Evolutionary conservation across 1,284 basidiomycete species (phyloP), one percentile per base, ranked within the genome.

Genomic region (Cutaneotrichosporon spelunceum): DNA sequence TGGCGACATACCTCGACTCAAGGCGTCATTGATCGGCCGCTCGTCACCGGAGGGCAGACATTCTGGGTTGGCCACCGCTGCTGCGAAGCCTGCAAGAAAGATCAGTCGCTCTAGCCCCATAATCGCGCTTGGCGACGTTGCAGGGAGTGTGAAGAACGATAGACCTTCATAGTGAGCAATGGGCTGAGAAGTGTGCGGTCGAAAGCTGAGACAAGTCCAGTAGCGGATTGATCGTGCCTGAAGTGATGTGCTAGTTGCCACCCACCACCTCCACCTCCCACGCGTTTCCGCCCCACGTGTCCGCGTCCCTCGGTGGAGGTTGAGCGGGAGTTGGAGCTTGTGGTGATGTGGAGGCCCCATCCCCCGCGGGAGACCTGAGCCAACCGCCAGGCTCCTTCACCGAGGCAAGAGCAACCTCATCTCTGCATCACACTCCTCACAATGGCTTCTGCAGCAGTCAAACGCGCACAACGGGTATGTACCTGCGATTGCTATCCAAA

Each of bases 391-490:
- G 13, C 48, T 9, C 24, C 26, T 33, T 9, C 30, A 33, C 8
- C 30, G 30, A 33, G 30, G 30, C 30, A 33, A 11, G 30, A 9
- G 8, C 30, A 9, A 5, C 29, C 16, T 44, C 59, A 39, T 50
- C 27, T 7, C 34, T 44, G 33, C 14, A 30, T 39, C 34, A 39
- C 45, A 30, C 30, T 16, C 26, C 23, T 7, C 45, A 56, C 54
- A 54, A 65, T 75, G 75, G 58, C 73, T 19, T 69, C 72, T 4
- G 72, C 73, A 48, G 71, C 72, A 7, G 68, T 68, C 21, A 63
- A 72, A 45, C 69, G 75, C 21, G 70, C 74, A 56, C 72, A 74
- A 62, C 74, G 72, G 70, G 73, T 72, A 24, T 19, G 65, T 44
- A 19, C 1, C 11, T 19, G 8, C n/a, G n/a, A n/a, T n/a, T n/a